phyloP scores from a whole-genome alignment of 495 filamentous ascomycete species.

The Penicillium canescens region DNA sequence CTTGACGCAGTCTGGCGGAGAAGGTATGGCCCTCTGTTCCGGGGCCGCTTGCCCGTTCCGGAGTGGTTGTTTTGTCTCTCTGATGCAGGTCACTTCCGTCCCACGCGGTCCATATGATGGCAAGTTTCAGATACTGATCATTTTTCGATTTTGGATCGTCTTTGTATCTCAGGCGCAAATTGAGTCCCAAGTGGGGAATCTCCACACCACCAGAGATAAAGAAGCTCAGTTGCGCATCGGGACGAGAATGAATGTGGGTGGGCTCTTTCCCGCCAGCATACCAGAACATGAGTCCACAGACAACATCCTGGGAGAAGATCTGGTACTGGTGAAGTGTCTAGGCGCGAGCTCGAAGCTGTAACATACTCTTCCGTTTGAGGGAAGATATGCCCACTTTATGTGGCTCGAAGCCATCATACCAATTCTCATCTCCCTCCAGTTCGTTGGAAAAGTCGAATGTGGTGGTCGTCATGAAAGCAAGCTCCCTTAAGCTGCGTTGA shows the following conservation, averaged over 20 bases:
- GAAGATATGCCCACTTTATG: background rate
- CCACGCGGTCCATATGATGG: slow-evolving; percentile 3
- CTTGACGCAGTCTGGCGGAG: no score
- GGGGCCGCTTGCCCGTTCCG: background rate
- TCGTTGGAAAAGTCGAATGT: no score
- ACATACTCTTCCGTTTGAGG: background rate
- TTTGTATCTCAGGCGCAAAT: background rate
- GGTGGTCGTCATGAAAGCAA: no score
- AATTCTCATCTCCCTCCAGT: no score
- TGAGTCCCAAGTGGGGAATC: slow-evolving; percentile 1
- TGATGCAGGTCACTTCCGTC: slow-evolving; percentile 2
- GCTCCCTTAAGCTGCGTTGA: no score
- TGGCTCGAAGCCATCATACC: no score
- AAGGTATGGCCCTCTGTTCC: background rate
- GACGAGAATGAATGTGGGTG: slow-evolving; percentile 3
- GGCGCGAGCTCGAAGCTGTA: background rate
- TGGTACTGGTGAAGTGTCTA: background rate
- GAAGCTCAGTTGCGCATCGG: background rate
- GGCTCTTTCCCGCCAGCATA: background rate
- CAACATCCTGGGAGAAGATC: background rate
- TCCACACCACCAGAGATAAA: slow-evolving; percentile 1
- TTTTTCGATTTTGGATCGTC: background rate
- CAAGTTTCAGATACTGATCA: slow-evolving; percentile 1
- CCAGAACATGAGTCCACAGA: slow-evolving; percentile 3
- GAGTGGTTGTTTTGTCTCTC: background rate